Evolutionary conservation across 306 rosid species (phyloP).

Genomic region (Sicyos baderoa): DNA sequence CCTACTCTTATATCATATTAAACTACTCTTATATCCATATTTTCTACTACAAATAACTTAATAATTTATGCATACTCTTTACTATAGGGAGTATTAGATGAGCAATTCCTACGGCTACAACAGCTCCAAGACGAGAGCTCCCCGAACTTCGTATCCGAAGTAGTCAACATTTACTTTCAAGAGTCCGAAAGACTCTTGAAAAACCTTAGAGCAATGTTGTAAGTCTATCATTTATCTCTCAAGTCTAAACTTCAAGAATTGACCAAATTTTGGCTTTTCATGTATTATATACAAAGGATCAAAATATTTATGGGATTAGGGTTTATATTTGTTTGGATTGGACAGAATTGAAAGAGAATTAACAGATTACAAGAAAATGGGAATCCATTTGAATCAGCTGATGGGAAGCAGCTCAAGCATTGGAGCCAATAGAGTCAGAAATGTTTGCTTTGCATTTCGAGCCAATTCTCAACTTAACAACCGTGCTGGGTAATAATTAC

Average conservation of each 20-base stretch:
- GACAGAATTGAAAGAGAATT: constrained; percentile 64
- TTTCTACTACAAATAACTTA: too few species aligned
- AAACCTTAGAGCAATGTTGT: constrained; percentile 68
- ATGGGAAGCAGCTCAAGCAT: constrained; percentile 96
- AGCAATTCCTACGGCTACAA: constrained; percentile 88
- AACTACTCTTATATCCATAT: too few species aligned
- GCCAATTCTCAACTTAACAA: constrained; percentile 69
- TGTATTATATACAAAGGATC: neutral
- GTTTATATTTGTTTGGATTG: neutral
- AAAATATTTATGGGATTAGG: too few species aligned
- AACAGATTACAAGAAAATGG: constrained; percentile 67
- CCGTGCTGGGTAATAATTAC: constrained; percentile 51
- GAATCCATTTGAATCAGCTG: constrained; percentile 83
- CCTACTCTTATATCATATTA: too few species aligned
- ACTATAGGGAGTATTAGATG: constrained; percentile 72
- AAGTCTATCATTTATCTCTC: constrained; percentile 8
- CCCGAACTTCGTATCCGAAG: constrained; percentile 86
- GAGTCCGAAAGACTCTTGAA: constrained; percentile 82
- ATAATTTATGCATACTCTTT: neutral
- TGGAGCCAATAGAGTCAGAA: constrained; percentile 83
- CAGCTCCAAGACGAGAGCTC: constrained; percentile 88
- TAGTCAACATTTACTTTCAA: constrained; percentile 82
- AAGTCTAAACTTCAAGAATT: too few species aligned
- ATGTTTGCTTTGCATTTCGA: constrained; percentile 86
- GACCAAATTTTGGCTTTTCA: neutral